These are phyloP conservation scores for Penicillium paneum DNA, from an alignment of 2,329 filamentous ascomycete genomes.

Conservation along the genomic window DNA sequence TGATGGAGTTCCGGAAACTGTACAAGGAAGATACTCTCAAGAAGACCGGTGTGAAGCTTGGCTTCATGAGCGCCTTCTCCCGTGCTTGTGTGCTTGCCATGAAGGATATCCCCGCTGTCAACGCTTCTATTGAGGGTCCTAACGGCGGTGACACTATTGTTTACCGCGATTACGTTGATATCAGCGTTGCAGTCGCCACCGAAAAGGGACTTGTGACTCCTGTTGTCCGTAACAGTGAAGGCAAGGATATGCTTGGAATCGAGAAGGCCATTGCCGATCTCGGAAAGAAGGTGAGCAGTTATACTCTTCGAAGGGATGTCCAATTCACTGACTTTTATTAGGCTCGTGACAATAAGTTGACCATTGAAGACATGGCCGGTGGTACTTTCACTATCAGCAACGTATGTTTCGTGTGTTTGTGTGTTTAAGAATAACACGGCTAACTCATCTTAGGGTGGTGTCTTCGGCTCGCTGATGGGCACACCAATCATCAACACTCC, in stretches of 20 bases:
- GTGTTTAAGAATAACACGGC: background rate
- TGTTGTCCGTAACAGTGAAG: slow-evolving; percentile 89
- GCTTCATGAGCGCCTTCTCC: slow-evolving; percentile 99
- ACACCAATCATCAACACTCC: slow-evolving; percentile 98
- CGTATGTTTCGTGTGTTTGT: slow-evolving; percentile 39
- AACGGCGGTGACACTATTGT: slow-evolving; percentile 96
- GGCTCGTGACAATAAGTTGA: slow-evolving; percentile 94
- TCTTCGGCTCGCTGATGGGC: slow-evolving; percentile 95
- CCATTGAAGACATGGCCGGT: slow-evolving; percentile 98
- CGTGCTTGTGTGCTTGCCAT: slow-evolving; percentile 86
- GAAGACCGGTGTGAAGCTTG: slow-evolving; percentile 94
- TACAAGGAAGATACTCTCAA: slow-evolving; percentile 97
- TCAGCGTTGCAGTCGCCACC: slow-evolving; percentile 94
- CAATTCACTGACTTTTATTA: slow-evolving; percentile 35
- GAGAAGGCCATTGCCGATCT: slow-evolving; percentile 89
- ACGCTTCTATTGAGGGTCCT: slow-evolving; percentile 94
- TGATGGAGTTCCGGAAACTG: slow-evolving; percentile 95
- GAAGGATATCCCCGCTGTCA: slow-evolving; percentile 90
- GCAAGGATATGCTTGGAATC: slow-evolving; percentile 81
- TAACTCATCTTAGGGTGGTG: slow-evolving; percentile 59
- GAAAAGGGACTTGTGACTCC: slow-evolving; percentile 97
- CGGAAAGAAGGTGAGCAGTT: slow-evolving; percentile 74
- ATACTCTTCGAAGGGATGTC: background rate
- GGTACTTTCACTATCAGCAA: slow-evolving; percentile 98
- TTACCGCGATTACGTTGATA: slow-evolving; percentile 96